Evolutionary conservation across 2,329 filamentous ascomycete genomes (phyloP).

Genomic region (Leptographium flavum): DNA sequence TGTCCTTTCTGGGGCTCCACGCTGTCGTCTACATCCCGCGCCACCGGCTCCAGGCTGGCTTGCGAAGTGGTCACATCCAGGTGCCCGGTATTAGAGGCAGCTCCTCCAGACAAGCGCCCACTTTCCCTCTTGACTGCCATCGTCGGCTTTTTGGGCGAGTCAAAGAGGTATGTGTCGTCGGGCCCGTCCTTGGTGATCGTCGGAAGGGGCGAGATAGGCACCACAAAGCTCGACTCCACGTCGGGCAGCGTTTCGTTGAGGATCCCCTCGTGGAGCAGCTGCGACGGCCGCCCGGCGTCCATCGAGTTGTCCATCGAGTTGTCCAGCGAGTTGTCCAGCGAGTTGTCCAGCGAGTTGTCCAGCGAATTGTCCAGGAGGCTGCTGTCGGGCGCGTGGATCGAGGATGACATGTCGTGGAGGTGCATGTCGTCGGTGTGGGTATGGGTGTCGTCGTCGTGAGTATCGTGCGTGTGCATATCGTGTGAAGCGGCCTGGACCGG

Average conservation of each 20-base stretch:
- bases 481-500: no score
- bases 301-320: no score
- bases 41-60: no score
- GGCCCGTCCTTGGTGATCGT: conserved; percentile 29
- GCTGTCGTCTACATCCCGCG: no score
- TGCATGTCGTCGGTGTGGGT: no score
- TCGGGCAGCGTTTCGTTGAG: conserved; percentile 45
- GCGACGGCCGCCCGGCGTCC: conserved; percentile 22
- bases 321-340: no score
- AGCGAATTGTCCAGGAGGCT: conserved; percentile 28
- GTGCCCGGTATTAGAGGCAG: no score
- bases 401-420: no score
- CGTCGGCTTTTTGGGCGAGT: conserved; percentile 22
- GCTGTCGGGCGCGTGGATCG: conserved; percentile 15
- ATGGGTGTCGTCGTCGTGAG: no score
- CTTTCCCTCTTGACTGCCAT: not conserved
- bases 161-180: conserved; percentile 48
- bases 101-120: not conserved
- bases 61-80: no score
- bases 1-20: no score
- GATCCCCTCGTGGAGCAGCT: conserved; percentile 37
- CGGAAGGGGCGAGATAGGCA: conserved; percentile 41
- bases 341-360: conserved; percentile 23
- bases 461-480: no score
- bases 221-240: conserved; percentile 51